Conservation (phyloP, 306 rosid species). For the Trifolium dubium region DNA sequence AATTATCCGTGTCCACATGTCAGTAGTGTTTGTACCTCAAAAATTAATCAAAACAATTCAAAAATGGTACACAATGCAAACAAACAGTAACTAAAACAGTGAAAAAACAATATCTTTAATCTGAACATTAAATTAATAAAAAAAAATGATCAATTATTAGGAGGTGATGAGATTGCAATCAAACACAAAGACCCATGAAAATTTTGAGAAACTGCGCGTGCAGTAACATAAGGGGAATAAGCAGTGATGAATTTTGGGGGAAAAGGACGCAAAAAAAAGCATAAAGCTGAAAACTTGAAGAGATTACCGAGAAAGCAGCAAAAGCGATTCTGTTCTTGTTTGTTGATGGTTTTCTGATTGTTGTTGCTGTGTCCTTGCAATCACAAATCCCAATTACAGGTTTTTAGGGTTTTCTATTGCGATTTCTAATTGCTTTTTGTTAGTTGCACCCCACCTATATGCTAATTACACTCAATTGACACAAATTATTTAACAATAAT, state of each 20-base stretch:
- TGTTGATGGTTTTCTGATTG: slow-evolving; percentile 3
- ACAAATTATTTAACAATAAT: too few relatives aligned
- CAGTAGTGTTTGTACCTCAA: neutral
- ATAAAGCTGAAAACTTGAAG: slow-evolving; percentile 1
- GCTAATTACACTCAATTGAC: neutral
- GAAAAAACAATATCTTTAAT: slow-evolving; percentile 15
- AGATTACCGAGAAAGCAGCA: slow-evolving; percentile 37
- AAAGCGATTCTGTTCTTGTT: neutral
- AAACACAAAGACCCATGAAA: neutral
- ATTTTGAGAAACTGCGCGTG: slow-evolving; percentile 17
- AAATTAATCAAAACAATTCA: slow-evolving; percentile 21
- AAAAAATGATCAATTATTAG: slow-evolving; percentile 1
- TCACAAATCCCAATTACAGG: neutral
- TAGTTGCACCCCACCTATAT: neutral
- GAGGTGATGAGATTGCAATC: neutral
- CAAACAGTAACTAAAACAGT: slow-evolving; percentile 18
- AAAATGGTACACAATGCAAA: slow-evolving; percentile 33
- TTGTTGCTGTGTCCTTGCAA: neutral
- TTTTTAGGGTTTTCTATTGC: slow-evolving; percentile 2
- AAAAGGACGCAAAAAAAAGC: neutral
- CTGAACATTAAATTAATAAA: neutral
- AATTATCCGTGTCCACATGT: too few relatives aligned
- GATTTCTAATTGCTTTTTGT: neutral
- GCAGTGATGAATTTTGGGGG: slow-evolving; percentile 7
- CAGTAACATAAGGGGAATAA: slow-evolving; percentile 8